Conservation (phyloP, 257 asterid genomes). For the Solanum sitiens region DNA sequence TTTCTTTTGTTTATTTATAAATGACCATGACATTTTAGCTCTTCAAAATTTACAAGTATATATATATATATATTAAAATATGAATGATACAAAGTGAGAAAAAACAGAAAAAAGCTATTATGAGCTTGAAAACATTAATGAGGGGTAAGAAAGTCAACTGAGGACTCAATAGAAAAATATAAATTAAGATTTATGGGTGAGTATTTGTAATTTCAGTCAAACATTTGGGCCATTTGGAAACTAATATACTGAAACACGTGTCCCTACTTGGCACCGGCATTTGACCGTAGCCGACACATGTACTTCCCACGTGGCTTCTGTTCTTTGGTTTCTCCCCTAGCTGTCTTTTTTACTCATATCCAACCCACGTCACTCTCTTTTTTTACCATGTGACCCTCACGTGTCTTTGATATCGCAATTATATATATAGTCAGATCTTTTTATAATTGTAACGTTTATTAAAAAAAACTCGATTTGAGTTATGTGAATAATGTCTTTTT, state of each 20-base stretch:
- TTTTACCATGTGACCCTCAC: not conserved
- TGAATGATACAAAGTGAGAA: not conserved
- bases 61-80: not conserved
- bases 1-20: too few relatives aligned
- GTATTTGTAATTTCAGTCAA: not conserved
- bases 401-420: not conserved
- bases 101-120: not conserved
- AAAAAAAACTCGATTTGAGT: not conserved
- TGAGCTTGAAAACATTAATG: not conserved
- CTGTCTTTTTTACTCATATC: conserved; percentile 6
- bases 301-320: conserved; percentile 46
- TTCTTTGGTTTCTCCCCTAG: conserved; percentile 11
- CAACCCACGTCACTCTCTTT: not conserved
- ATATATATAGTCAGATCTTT: not conserved
- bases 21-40: not conserved
- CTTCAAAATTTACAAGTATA: not conserved
- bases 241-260: conserved; percentile 26
- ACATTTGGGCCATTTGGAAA: not conserved
- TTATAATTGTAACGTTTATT: fast-evolving
- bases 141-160: not conserved
- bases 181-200: not conserved
- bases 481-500: not conserved
- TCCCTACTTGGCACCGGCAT: conserved; percentile 75
- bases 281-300: conserved; percentile 59
- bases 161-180: not conserved